Conservation (phyloP, 2,329 filamentous ascomycete genomes). For the Sclerotinia borealis region DNA sequence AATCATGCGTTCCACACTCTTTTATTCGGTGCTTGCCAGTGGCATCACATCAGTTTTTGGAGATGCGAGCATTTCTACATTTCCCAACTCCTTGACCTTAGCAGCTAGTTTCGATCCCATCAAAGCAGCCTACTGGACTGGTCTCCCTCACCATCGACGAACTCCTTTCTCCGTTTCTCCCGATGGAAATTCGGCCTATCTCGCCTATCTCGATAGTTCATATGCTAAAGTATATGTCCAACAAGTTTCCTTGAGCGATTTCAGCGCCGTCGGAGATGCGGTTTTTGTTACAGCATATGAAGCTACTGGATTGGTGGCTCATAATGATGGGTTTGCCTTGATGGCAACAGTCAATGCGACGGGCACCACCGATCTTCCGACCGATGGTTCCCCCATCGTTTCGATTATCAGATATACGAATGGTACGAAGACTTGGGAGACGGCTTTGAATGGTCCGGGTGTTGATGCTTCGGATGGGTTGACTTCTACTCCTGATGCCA, state of each 20-base stretch:
- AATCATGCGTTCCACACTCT: slow-evolving; percentile 21
- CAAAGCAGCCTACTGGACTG: slow-evolving; percentile 56
- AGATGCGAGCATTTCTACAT: slow-evolving; percentile 25
- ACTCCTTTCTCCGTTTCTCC: slow-evolving; percentile 58
- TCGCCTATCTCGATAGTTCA: slow-evolving; percentile 54
- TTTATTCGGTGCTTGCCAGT: slow-evolving; percentile 22
- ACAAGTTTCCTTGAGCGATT: slow-evolving; percentile 48
- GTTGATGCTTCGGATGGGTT: slow-evolving; percentile 40
- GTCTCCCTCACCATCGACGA: slow-evolving; percentile 53
- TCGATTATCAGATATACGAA: slow-evolving; percentile 53
- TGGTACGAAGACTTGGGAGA: slow-evolving; percentile 52
- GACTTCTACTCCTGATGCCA: slow-evolving; percentile 50
- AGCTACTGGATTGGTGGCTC: slow-evolving; percentile 54
- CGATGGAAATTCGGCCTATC: slow-evolving; percentile 51
- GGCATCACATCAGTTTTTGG: slow-evolving; percentile 18
- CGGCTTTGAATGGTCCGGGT: slow-evolving; percentile 51
- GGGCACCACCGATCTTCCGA: slow-evolving; percentile 43
- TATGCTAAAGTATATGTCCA: slow-evolving; percentile 52
- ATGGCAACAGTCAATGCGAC: slow-evolving; percentile 47
- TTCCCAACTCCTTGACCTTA: slow-evolving; percentile 42
- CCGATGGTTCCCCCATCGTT: slow-evolving; percentile 44
- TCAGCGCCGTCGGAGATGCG: slow-evolving; percentile 45
- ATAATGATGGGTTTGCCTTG: slow-evolving; percentile 57
- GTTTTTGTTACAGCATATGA: slow-evolving; percentile 51
- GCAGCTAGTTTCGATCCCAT: slow-evolving; percentile 49